Base-by-base conservation (phyloP, 1,284 basidiomycete genomes). In the Cryptococcus deneoformans region DNA sequence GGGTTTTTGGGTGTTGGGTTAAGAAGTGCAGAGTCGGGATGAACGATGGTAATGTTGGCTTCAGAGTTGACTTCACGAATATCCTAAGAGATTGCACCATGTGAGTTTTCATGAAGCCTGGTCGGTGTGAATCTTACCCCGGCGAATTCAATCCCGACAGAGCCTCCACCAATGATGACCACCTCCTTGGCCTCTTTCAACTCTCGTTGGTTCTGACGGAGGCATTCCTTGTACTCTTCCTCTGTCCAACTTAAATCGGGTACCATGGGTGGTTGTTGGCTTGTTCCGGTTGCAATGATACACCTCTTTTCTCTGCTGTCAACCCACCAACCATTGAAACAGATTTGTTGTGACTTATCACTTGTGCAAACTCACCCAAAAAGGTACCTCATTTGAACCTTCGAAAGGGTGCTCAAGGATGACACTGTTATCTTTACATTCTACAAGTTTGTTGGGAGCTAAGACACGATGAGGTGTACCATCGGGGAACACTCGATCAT, bases 81-180 rank as follows among this genome's bases (percentile, higher is more conserved):
- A 44, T 44, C 61, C 43, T 72, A 69, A n/a, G 9, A 12, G 8
- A 11, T n/a, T 44, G 43, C 24, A n/a, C 11, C 5, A 29, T 5
- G 43, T 20, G 8, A n/a, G 8, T 14, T n/a, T 44, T 44, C 43
- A 44, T 3, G 43, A 29, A 3, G 29, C 43, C n/a, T 2, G 14
- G 24, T 16, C 10, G 43, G 43, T n/a, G 14, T 11, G 14, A 29
- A 29, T 5, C 43, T 44, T n/a, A 44, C 43, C 38, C 80, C 80
- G 0, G 76, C 75, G 42, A 77, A 67, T 60, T 82, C 80, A 40
- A 80, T 64, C 4, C 80, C 80, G 34, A 78, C 78, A 1, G 79
- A 66, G 4, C 81, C 81, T 48, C 72, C 79, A n/a, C 78, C 79
- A 37, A 79, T 58, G n/a, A 79, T 55, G 7, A 79, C 62, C 24